These are phyloP conservation scores for Trametes elegans DNA, from an alignment of 768 basidiomycete species.

Conservation along the genomic window DNA sequence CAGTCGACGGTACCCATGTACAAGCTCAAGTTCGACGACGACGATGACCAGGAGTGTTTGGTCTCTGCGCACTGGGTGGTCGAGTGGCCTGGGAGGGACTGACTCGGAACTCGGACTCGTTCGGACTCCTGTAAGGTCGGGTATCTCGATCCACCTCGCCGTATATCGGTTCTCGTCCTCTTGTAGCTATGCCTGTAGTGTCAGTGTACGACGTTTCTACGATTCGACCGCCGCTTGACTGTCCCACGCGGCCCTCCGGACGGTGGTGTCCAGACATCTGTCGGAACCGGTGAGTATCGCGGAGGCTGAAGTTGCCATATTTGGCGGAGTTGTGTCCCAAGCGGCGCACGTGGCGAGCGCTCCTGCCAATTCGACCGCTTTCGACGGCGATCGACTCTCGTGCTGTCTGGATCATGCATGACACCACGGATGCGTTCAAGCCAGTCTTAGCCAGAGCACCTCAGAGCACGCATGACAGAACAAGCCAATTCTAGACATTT, in stretches of 20 bases:
- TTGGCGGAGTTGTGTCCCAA: neutral
- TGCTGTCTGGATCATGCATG: conserved; percentile 9
- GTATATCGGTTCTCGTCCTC: neutral
- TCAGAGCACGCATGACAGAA: neutral
- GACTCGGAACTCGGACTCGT: conserved; percentile 13
- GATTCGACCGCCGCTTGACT: no score
- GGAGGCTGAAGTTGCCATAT: neutral
- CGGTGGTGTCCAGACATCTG: no score
- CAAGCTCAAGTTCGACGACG: conserved; percentile 85
- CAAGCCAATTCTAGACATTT: conserved; percentile 5
- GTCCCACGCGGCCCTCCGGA: no score
- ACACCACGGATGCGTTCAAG: conserved; percentile 5
- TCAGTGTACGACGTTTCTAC: conserved; percentile 4
- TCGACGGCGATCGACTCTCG: conserved; percentile 4
- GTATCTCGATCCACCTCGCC: neutral
- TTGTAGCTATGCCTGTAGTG: conserved; percentile 10
- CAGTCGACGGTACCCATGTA: conserved; percentile 47
- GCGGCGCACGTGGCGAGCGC: conserved; percentile 6
- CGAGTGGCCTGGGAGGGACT: conserved; percentile 60
- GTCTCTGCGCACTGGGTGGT: conserved; percentile 82
- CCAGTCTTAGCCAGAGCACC: no score
- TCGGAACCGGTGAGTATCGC: no score
- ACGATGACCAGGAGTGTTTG: conserved; percentile 77
- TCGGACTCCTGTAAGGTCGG: neutral
- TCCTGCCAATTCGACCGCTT: neutral